Conservation (phyloP, 257 asterid genomes). For the Petunia secreta region DNA sequence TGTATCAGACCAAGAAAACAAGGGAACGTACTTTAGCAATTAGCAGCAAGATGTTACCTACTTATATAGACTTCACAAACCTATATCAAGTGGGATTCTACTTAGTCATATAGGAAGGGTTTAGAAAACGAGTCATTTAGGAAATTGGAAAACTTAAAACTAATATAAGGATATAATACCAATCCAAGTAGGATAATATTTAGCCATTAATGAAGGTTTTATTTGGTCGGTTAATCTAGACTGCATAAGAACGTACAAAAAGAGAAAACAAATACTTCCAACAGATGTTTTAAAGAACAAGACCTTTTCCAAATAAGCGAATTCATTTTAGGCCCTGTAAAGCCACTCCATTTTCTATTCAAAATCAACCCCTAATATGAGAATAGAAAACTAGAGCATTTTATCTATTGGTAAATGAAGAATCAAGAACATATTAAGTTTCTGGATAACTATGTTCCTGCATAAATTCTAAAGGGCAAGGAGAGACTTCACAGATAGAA, state of each 20-base stretch:
- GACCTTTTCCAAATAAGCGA: not conserved
- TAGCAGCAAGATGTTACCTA: too few relatives aligned
- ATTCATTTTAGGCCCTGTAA: not conserved
- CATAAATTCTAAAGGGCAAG: not conserved
- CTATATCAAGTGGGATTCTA: too few relatives aligned
- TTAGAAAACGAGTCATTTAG: too few relatives aligned
- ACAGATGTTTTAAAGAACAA: not conserved
- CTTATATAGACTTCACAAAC: too few relatives aligned
- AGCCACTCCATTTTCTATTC: slow-evolving; percentile 12
- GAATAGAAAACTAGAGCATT: not conserved
- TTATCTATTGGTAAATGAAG: not conserved
- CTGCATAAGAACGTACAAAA: not conserved
- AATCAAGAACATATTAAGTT: not conserved
- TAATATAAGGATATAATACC: too few relatives aligned
- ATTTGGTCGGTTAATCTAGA: not conserved
- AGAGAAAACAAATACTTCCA: not conserved
- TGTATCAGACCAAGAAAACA: too few relatives aligned
- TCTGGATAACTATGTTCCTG: not conserved
- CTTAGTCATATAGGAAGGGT: too few relatives aligned
- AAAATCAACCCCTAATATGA: not conserved
- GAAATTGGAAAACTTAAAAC: too few relatives aligned
- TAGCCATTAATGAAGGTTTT: too few relatives aligned
- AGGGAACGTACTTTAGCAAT: too few relatives aligned
- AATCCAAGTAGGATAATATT: too few relatives aligned
- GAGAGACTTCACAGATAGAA: not conserved